These are phyloP conservation scores for Edaphochlamys debaryana DNA, from an alignment of 139 green algal species.

Conservation along the genomic window DNA sequence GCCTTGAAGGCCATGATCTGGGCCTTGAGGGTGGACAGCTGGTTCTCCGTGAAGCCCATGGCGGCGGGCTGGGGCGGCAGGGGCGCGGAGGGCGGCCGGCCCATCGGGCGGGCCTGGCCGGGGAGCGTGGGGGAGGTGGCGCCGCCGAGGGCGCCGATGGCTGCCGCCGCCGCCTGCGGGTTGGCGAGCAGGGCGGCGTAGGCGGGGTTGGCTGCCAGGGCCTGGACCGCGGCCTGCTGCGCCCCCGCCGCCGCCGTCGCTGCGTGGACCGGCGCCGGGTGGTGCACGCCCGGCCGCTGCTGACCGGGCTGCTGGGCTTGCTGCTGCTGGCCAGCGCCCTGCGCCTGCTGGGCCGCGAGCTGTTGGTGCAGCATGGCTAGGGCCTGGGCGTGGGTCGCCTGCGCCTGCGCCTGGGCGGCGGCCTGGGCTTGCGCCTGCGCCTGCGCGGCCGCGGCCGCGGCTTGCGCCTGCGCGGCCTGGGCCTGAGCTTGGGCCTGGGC, in stretches of 20 bases:
- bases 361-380: constrained; percentile 1
- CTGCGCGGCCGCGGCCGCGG: no score
- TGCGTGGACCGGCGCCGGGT: constrained; percentile 28
- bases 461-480: background rate
- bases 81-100: constrained; percentile 10
- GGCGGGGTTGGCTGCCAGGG: background rate
- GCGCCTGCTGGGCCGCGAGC: constrained; percentile 1
- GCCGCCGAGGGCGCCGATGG: background rate
- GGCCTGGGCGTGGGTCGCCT: no score
- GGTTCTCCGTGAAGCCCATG: constrained; percentile 63
- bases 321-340: background rate
- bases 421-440: background rate
- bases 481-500: constrained; percentile 17
- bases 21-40: constrained; percentile 56
- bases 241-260: background rate
- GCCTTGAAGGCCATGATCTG: constrained; percentile 69
- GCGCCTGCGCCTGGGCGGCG: background rate
- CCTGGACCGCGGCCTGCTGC: background rate
- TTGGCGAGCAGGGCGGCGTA: no score
- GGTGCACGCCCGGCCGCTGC: background rate
- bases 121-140: background rate
- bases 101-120: background rate
- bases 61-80: background rate
- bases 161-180: background rate
- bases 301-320: background rate